phyloP scores from a whole-genome alignment of 768 basidiomycete genomes.

The Kwoniella botswanensis region DNA sequence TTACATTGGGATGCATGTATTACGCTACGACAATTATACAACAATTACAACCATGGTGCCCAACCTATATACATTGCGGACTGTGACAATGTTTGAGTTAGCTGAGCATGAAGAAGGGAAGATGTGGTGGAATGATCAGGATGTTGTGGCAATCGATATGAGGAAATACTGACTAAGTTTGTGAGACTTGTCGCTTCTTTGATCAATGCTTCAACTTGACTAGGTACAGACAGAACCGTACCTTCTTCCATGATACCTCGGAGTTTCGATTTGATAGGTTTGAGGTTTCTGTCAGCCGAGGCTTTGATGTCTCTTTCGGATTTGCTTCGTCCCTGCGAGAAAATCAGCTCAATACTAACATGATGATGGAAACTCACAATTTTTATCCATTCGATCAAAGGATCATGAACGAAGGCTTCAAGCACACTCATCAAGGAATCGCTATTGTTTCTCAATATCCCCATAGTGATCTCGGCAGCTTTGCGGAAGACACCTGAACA shows the following conservation, averaged over 20 bases:
- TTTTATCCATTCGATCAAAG: conserved; percentile 93
- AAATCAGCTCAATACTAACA: conserved; percentile 11
- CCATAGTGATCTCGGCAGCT: conserved; percentile 87
- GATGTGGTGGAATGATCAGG: neutral
- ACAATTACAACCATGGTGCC: conserved; percentile 73
- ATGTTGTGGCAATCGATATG: neutral
- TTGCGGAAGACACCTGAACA: conserved; percentile 79
- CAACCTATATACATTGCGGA: conserved; percentile 88
- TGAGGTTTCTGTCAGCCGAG: conserved; percentile 76
- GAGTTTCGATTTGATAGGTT: conserved; percentile 82
- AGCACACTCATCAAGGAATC: conserved; percentile 93
- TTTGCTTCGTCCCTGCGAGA: conserved; percentile 31
- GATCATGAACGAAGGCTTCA: conserved; percentile 96
- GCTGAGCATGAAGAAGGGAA: neutral
- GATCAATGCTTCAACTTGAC: conserved; percentile 88
- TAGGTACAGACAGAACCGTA: conserved; percentile 69
- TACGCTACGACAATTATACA: conserved; percentile 34
- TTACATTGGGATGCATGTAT: conserved; percentile 50
- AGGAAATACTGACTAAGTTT: conserved; percentile 67
- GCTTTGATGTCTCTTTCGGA: conserved; percentile 63
- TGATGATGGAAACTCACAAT: conserved; percentile 17
- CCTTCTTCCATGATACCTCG: conserved; percentile 50
- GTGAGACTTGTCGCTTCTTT: conserved; percentile 77
- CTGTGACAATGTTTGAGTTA: conserved; percentile 59
- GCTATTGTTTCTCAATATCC: conserved; percentile 83